A percentile compares a stretch with the other conserved stretches of the same genome.
Evolutionary conservation across 805 yeast species (phyloP).

Genomic region (Pichia paraexigua): DNA sequence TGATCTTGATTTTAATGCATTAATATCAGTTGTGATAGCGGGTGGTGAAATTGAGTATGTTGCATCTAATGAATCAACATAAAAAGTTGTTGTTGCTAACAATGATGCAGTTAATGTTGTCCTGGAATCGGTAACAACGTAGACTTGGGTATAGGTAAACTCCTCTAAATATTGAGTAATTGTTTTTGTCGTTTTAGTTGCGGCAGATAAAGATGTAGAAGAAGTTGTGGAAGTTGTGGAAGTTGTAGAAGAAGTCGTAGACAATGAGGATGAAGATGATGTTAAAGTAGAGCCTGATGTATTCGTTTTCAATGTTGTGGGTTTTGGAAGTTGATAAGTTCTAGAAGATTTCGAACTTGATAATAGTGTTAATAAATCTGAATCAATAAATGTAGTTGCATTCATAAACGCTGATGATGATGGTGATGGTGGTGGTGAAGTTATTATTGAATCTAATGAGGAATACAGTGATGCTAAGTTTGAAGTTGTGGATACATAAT

Average conservation of each 20-base stretch:
- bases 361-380: not conserved
- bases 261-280: not conserved
- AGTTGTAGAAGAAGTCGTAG: not conserved
- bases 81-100: slow-evolving; percentile 16
- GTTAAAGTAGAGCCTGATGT: not conserved
- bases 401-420: not conserved
- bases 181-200: slow-evolving; percentile 12
- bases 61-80: slow-evolving; percentile 8
- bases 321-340: not conserved
- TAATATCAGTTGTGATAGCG: slow-evolving; percentile 24
- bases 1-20: slow-evolving; percentile 11
- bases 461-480: not conserved
- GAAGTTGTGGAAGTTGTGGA: not conserved
- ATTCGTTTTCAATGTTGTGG: not conserved
- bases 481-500: not conserved
- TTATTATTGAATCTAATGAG: not conserved
- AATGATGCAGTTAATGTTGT: slow-evolving; percentile 21
- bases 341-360: not conserved
- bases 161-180: slow-evolving; percentile 11
- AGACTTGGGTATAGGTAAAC: slow-evolving; percentile 23
- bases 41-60: slow-evolving; percentile 14
- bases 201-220: not conserved
- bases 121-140: slow-evolving; percentile 22
- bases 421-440: not conserved
- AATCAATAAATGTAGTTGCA: not conserved